These are phyloP conservation scores for Apophysomyces elegans DNA, from an alignment of 371 early-diverging fungal species.

Conservation along the genomic window DNA sequence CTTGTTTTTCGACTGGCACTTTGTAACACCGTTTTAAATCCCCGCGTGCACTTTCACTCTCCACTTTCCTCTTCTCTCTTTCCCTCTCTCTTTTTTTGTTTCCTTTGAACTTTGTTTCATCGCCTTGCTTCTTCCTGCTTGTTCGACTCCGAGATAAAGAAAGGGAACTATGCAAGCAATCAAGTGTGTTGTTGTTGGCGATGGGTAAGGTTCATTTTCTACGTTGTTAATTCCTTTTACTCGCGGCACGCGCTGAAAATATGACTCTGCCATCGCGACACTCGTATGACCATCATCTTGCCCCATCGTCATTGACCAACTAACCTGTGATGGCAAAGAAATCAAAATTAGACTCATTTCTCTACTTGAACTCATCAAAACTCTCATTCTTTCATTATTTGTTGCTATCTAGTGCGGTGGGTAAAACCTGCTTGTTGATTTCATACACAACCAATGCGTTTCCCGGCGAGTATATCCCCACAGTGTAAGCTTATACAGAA, in stretches of 20 bases:
- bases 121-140: slow-evolving; percentile 2
- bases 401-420: slow-evolving; percentile 63
- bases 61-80: slow-evolving; percentile 3
- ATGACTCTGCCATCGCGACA: slow-evolving; percentile 2
- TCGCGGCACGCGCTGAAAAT: slow-evolving; percentile 2
- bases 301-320: background rate
- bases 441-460: slow-evolving; percentile 81
- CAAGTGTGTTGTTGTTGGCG: slow-evolving; percentile 98
- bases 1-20: no score
- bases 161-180: slow-evolving; percentile 87
- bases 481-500: slow-evolving; percentile 55
- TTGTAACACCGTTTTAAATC: no score
- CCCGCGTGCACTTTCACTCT: background rate
- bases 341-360: background rate
- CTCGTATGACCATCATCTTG: slow-evolving; percentile 11
- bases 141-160: slow-evolving; percentile 5
- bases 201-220: slow-evolving; percentile 70
- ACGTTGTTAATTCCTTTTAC: background rate
- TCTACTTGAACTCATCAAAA: background rate
- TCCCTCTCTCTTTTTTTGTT: slow-evolving; percentile 13
- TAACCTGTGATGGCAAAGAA: background rate
- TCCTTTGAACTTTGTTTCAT: slow-evolving; percentile 20
- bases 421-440: slow-evolving; percentile 81
- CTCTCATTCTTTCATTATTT: background rate
- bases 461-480: slow-evolving; percentile 80